Conservation (phyloP, 306 rosid species). For the Begonia masoniana region DNA sequence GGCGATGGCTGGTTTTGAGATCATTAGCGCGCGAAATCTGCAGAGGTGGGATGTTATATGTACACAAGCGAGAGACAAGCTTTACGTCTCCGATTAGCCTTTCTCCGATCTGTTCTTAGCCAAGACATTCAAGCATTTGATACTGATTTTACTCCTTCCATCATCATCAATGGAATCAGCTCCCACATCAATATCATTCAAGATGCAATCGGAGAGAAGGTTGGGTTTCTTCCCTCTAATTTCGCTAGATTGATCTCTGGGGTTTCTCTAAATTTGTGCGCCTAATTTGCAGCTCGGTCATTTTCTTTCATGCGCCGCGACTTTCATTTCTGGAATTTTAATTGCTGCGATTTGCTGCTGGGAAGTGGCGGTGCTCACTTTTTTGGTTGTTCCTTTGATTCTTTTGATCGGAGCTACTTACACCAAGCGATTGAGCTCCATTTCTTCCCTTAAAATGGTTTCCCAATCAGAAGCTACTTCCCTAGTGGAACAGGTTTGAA, state of each 20-base stretch:
- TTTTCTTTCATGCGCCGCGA: conserved; percentile 47
- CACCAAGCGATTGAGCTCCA: conserved; percentile 57
- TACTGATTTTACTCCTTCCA: conserved; percentile 61
- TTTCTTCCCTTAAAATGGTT: conserved; percentile 46
- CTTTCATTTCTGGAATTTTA: conserved; percentile 57
- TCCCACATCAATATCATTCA: conserved; percentile 62
- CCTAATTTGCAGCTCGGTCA: conserved; percentile 46
- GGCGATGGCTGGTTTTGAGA: no score
- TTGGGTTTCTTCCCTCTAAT: conserved; percentile 8
- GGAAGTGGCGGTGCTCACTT: conserved; percentile 53
- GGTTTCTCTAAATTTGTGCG: no score
- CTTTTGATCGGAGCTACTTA: conserved; percentile 68
- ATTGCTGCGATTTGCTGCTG: conserved; percentile 67
- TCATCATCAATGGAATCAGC: conserved; percentile 61
- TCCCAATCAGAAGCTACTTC: conserved; percentile 61
- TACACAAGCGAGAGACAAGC: conserved; percentile 77
- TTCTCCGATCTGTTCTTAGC: conserved; percentile 50
- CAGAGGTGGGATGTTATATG: conserved; percentile 88
- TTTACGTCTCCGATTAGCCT: conserved; percentile 46
- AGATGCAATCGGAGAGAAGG: conserved; percentile 83
- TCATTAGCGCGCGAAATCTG: no score
- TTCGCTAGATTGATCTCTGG: no score
- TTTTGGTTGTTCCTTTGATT: conserved; percentile 64
- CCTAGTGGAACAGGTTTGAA: conserved; percentile 62
- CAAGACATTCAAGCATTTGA: conserved; percentile 86